Conservation (phyloP, 176 grass and related monocot genomes). For the Alloteropsis semialata region DNA sequence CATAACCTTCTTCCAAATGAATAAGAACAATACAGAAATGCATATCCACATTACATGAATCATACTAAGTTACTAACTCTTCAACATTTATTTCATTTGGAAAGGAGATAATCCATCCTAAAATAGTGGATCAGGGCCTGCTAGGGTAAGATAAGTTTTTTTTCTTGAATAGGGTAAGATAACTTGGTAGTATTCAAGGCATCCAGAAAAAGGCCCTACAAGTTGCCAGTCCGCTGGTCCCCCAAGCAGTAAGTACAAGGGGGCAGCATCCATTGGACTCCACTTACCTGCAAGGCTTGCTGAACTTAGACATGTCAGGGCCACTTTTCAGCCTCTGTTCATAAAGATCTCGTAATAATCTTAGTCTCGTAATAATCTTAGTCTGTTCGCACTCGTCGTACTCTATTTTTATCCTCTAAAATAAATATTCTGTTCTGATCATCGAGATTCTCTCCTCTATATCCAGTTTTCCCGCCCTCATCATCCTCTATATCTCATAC, state of each 20-base stretch:
- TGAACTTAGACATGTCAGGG: neutral
- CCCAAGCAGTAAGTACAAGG: neutral
- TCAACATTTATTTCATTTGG: neutral
- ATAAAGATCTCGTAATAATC: neutral
- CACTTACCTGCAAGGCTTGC: no score
- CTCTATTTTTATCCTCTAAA: no score
- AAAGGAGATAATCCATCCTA: neutral
- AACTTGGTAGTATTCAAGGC: conserved; percentile 15
- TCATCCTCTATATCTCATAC: no score
- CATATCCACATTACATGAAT: neutral
- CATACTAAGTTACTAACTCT: no score
- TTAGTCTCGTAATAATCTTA: no score
- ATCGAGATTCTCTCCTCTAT: no score
- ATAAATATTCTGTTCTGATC: no score
- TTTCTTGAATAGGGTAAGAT: neutral
- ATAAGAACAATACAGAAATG: neutral
- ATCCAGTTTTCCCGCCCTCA: no score
- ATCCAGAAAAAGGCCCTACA: neutral
- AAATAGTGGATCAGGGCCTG: neutral
- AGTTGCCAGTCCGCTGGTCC: neutral
- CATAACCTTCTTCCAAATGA: neutral
- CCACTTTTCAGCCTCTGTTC: neutral
- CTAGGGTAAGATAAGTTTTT: no score
- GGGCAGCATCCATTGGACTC: neutral
- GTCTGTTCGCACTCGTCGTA: no score